Base-by-base conservation (phyloP, 768 basidiomycete genomes). In the Phaffia australis region DNA sequence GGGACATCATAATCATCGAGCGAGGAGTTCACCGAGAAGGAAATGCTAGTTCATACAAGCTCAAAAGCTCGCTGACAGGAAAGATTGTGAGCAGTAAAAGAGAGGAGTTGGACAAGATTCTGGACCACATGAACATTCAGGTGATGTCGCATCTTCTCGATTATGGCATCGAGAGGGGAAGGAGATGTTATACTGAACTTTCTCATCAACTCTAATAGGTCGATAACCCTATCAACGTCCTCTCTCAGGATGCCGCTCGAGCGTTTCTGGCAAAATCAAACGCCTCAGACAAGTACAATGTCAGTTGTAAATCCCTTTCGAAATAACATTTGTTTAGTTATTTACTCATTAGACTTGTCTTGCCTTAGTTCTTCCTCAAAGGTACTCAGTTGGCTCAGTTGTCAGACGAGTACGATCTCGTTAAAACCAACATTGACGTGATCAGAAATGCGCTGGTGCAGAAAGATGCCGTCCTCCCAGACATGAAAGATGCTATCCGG, bases 71-170 rank as follows among this genome's bases (percentile, higher is more conserved):
- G 15, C 32, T 47, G 15, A 32, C 27, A 5, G 48, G 52, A 30
- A 81, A 80, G 70, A 73, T 84, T 14, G 76, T 95, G 66, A 86
- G 85, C 46, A 85, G 79, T 18, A 91, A 88, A 78, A 84, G 84
- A 70, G 85, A 89, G 14, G 92, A 97, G 73, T 76, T 99, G 15
- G 81, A 87, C 21, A 83, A 85, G 1, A 97, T 99, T 59, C 87
- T 87, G 72, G 89, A 94, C 74, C 87, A 91, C 70, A 94, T 95
- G 87, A 91, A 91, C 72, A 89, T 99, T 64, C 91, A 94, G 74
- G 74, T 78, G 42, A 42, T 54, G 25, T 18, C n/a, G 6, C 9
- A 27, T 23, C 1, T 0, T 46, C 9, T n/a, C 57, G 27, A 25
- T 15, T 30, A 32, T 27, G n/a, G 23, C 29, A 8, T 60, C 11